A percentile compares a stretch with the other conserved stretches of the same genome.
Conservation (phyloP, 495 filamentous ascomycete species). For the Oleoguttula mirabilis region DNA sequence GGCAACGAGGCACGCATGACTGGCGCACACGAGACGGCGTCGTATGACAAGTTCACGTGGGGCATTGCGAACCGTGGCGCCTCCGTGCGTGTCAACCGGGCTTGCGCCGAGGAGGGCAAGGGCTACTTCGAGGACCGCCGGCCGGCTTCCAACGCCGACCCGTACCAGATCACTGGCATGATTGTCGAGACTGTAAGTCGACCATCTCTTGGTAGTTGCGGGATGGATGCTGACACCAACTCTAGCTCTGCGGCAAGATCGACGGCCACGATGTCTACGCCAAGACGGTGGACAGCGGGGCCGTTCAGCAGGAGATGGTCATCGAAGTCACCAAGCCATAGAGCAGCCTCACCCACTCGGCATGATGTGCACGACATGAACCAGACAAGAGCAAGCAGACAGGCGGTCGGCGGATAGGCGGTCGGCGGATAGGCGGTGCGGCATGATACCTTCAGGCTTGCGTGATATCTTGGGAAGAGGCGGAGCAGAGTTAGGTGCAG, state of each 20-base stretch:
- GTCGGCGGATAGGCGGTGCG: no score
- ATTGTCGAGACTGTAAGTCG: slow-evolving; percentile 60
- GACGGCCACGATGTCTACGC: slow-evolving; percentile 30
- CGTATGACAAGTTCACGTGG: slow-evolving; percentile 87
- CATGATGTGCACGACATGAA: no score
- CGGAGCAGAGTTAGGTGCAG: no score
- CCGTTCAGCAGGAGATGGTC: background rate
- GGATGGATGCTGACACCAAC: no score
- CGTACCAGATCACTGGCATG: slow-evolving; percentile 92
- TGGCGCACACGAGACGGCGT: slow-evolving; percentile 87
- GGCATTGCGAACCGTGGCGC: slow-evolving; percentile 95
- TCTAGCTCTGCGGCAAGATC: slow-evolving; percentile 30
- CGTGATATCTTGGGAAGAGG: no score
- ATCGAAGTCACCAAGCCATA: background rate
- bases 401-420: no score
- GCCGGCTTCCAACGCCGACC: slow-evolving; percentile 89
- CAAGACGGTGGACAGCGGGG: slow-evolving; percentile 18
- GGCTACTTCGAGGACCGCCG: slow-evolving; percentile 98
- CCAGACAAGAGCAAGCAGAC: no score
- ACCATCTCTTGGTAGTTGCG: no score
- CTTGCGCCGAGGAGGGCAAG: slow-evolving; percentile 81
- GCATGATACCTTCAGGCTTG: no score
- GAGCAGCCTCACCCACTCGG: no score
- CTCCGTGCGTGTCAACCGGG: slow-evolving; percentile 84
- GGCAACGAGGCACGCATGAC: slow-evolving; percentile 89